These are phyloP conservation scores for Sarocladium strictum DNA, from an alignment of 2,329 filamentous ascomycete genomes.

Conservation along the genomic window DNA sequence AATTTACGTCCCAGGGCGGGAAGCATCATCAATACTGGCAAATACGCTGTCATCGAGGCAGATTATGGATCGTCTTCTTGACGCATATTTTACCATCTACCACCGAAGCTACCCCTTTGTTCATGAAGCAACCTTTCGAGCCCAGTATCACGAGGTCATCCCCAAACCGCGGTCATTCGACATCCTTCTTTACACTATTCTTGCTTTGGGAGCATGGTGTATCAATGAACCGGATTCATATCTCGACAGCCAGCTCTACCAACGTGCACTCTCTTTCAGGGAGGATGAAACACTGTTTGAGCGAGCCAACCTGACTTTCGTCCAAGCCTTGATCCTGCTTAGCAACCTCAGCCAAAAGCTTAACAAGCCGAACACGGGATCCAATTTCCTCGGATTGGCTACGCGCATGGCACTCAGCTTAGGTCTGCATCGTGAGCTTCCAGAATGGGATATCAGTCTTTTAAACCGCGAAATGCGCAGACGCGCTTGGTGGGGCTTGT, in stretches of 20 bases:
- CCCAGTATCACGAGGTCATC: conserved; percentile 26
- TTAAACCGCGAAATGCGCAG: conserved; percentile 31
- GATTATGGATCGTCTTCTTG: conserved; percentile 21
- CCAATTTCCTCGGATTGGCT: conserved; percentile 40
- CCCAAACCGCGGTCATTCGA: conserved; percentile 24
- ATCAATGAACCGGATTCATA: conserved; percentile 20
- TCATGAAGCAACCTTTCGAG: conserved; percentile 38
- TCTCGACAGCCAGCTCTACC: conserved; percentile 24
- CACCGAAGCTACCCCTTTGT: conserved; percentile 39
- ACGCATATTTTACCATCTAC: conserved; percentile 37
- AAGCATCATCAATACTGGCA: conserved; percentile 15
- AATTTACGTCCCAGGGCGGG: not conserved
- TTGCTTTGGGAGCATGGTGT: conserved; percentile 31
- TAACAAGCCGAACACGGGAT: conserved; percentile 42
- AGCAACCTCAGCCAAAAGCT: conserved; percentile 40
- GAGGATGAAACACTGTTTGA: conserved; percentile 25
- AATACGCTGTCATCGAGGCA: conserved; percentile 18
- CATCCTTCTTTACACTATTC: conserved; percentile 29
- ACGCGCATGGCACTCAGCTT: conserved; percentile 40
- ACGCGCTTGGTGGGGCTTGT: conserved; percentile 37
- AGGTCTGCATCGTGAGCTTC: conserved; percentile 38
- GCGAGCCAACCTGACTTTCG: conserved; percentile 24
- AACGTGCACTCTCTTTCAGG: conserved; percentile 20
- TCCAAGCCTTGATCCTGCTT: conserved; percentile 23
- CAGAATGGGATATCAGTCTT: conserved; percentile 23